phyloP scores from a whole-genome alignment of 2,329 filamentous ascomycete species.

The Arthroderma sp. region DNA sequence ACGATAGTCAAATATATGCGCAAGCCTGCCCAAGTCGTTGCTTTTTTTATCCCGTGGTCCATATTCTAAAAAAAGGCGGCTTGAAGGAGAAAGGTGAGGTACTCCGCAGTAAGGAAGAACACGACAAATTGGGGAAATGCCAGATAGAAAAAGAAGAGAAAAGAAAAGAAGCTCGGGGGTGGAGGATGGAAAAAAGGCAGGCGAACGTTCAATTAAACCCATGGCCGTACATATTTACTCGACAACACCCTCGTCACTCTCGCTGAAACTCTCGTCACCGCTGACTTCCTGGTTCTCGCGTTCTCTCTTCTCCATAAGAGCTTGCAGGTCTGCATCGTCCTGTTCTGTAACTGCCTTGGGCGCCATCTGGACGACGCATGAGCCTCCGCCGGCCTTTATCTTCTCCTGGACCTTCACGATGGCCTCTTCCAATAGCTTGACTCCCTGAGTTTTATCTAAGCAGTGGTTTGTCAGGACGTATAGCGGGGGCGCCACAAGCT shows the following conservation, averaged over 20 bases:
- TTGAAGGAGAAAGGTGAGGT: not conserved
- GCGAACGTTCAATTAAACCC: not conserved
- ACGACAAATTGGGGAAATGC: not conserved
- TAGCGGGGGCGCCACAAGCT: slow-evolving; percentile 91
- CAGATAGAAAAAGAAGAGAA: not conserved
- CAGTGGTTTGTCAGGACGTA: slow-evolving; percentile 95
- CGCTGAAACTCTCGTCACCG: slow-evolving; percentile 90
- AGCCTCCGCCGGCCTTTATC: slow-evolving; percentile 67
- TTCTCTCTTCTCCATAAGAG: slow-evolving; percentile 97
- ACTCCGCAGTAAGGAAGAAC: not conserved
- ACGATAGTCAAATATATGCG: not conserved
- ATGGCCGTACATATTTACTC: slow-evolving; percentile 7
- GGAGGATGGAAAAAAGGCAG: not conserved
- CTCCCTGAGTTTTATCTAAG: slow-evolving; percentile 80
- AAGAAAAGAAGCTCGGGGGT: not conserved
- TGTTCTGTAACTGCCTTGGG: slow-evolving; percentile 98
- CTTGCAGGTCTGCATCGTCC: slow-evolving; percentile 92
- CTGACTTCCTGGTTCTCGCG: slow-evolving; percentile 96
- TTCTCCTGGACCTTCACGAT: slow-evolving; percentile 74
- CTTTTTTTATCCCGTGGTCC: slow-evolving; percentile 1
- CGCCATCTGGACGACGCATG: slow-evolving; percentile 89
- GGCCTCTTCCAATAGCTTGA: slow-evolving; percentile 71
- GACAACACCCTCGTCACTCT: slow-evolving; percentile 79
- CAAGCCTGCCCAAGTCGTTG: not conserved
- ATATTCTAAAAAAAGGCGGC: not conserved